phyloP scores from a whole-genome alignment of 768 basidiomycete species.

The Chalciporus pseudorubinellus region DNA sequence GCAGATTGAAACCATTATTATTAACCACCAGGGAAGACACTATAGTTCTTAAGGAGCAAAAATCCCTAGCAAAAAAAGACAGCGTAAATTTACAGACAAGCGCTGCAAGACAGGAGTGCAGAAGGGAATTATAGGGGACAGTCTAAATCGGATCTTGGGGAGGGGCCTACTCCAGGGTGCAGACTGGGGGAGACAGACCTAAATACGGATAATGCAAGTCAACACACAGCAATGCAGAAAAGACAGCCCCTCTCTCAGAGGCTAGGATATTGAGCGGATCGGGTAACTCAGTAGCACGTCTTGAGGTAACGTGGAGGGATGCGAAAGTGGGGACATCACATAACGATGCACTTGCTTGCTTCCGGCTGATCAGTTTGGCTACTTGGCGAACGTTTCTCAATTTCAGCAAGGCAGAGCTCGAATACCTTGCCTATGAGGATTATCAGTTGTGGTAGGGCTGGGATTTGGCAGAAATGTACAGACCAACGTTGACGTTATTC shows the following conservation, averaged over 20 bases:
- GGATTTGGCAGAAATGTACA: constrained; percentile 27
- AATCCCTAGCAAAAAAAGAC: constrained; percentile 23
- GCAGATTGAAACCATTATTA: constrained; percentile 22
- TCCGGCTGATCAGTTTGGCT: constrained; percentile 42
- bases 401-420: constrained; percentile 78
- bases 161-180: constrained; percentile 17
- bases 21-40: constrained; percentile 36
- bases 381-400: constrained; percentile 70
- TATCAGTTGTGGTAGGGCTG: not conserved
- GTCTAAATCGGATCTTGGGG: constrained; percentile 28
- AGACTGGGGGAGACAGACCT: constrained; percentile 18
- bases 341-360: constrained; percentile 48
- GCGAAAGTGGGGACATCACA: constrained; percentile 40
- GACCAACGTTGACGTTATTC: constrained; percentile 83
- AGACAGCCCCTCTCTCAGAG: constrained; percentile 16
- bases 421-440: constrained; percentile 66
- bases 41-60: constrained; percentile 32
- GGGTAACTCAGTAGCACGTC: constrained; percentile 32
- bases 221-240: constrained; percentile 31
- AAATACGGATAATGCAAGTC: constrained; percentile 39
- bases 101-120: constrained; percentile 21
- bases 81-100: constrained; percentile 35
- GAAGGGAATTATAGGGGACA: constrained; percentile 29
- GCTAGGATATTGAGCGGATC: constrained; percentile 30
- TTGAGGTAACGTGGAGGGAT: constrained; percentile 15